Percentiles rank a stretch among this genome's conserved stretches.
phyloP scores from a whole-genome alignment of 2,329 filamentous ascomycete genomes.

The Paraphoma chrysanthemicola region DNA sequence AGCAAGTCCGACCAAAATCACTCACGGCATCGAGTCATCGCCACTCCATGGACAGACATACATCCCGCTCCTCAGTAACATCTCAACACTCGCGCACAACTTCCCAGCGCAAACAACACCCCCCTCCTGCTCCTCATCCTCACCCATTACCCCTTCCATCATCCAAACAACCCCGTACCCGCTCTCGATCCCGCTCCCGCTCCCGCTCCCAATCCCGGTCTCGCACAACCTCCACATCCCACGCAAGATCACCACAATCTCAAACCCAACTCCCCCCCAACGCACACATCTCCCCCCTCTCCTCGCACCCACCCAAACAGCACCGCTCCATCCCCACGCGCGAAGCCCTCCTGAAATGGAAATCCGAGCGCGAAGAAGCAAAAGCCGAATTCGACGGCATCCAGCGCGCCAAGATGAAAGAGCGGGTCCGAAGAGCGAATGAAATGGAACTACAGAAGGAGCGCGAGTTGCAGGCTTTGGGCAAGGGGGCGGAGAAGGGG shows the following conservation, averaged over 20 bases:
- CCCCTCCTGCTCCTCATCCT: no score
- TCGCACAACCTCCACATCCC: not conserved
- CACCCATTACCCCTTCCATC: not conserved
- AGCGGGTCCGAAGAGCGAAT: conserved; percentile 37
- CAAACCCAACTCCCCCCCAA: not conserved
- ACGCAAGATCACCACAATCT: not conserved
- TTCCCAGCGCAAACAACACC: no score
- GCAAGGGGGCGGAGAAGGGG: conserved; percentile 15
- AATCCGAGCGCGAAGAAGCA: conserved; percentile 30
- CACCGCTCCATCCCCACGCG: conserved; percentile 19
- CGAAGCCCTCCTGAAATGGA: conserved; percentile 31
- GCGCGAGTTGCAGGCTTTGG: conserved; percentile 23
- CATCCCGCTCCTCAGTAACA: not conserved
- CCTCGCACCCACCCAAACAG: not conserved
- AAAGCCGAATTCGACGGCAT: conserved; percentile 6
- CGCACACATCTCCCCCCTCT: not conserved
- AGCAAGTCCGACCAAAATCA: not conserved
- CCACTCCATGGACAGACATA: not conserved
- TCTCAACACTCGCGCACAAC: not conserved
- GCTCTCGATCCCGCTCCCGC: not conserved
- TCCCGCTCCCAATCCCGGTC: not conserved
- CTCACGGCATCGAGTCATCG: not conserved
- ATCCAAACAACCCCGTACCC: not conserved
- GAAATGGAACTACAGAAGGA: conserved; percentile 35
- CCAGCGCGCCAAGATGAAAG: conserved; percentile 26